Base-by-base conservation (phyloP, 75 land plant genomes). In the Picea glauca region DNA sequence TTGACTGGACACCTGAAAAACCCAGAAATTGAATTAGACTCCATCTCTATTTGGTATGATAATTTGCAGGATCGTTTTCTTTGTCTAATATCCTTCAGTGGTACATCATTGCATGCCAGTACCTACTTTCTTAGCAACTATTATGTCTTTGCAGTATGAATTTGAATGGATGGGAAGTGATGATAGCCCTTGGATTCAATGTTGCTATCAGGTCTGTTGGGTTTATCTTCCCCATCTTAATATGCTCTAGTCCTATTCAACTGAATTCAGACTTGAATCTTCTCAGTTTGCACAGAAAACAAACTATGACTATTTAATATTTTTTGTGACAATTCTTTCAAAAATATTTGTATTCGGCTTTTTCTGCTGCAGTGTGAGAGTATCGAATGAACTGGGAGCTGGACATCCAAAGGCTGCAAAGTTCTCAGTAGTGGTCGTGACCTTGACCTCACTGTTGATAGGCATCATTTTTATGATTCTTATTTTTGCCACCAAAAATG, bases 31-130 rank as follows among this genome's bases (percentile, higher is more conserved):
- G 90, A 90, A 63, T 91, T 93, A 18, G 91, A 90, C 74, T 87
- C 92, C n/a, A 77, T 93, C 15, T 88, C 98, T 12, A 90, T 95
- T 20, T 93, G 96, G 96, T 94, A 85, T 62, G 1, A 18, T 6
- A 38, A 72, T 9, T 56, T 46, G n/a, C 18, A 54, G 30, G 13
- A 67, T 15, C 21, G 20, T 23, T 7, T 62, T 20, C 18, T 72
- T 23, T 17, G 56, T 26, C n/a, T 20, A 23, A 18, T 17, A 20
- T 72, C 23, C 74, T 72, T 33, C 21, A n/a, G 21, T 63, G 8
- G 8, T 38, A 26, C 26, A n/a, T 63, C 65, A n/a, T 7, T 63
- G 65, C 21, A n/a, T n/a, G 18, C 11, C 20, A 62, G 5, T 62
- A 18, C n/a, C 9, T 18, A 20, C 23, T 5, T 62, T 62, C 63